Evolutionary conservation across 2,329 filamentous ascomycete genomes (phyloP).

Genomic region (Alternaria angustiovoidea): DNA sequence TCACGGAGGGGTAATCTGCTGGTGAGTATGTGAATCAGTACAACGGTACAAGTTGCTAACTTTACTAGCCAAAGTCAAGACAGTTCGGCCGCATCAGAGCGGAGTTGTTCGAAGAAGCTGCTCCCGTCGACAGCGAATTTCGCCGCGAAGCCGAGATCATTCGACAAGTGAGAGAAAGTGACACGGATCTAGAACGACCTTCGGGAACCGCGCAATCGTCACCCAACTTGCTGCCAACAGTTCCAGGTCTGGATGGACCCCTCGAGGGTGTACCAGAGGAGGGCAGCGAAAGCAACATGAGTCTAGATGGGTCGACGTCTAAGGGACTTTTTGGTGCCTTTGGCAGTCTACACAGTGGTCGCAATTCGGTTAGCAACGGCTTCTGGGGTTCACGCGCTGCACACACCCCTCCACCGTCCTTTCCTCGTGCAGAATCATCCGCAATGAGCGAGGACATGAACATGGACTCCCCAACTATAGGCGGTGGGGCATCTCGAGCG

Average conservation of each 20-base stretch:
- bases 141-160: constrained; percentile 94
- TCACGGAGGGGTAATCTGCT: constrained; percentile 88
- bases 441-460: constrained; percentile 71
- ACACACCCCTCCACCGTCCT: constrained; percentile 65
- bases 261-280: constrained; percentile 77
- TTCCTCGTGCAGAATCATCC: constrained; percentile 64
- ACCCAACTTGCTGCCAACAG: constrained; percentile 68
- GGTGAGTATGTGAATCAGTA: constrained; percentile 61
- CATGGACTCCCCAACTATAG: constrained; percentile 71
- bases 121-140: constrained; percentile 87
- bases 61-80: constrained; percentile 85
- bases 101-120: constrained; percentile 84
- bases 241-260: constrained; percentile 63
- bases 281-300: constrained; percentile 64
- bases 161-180: constrained; percentile 90
- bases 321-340: constrained; percentile 70
- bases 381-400: constrained; percentile 78
- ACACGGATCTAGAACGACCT: constrained; percentile 66
- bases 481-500: constrained; percentile 42
- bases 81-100: constrained; percentile 93
- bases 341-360: constrained; percentile 78
- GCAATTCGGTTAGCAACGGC: constrained; percentile 73
- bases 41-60: constrained; percentile 19
- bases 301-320: constrained; percentile 50
- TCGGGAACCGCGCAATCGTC: constrained; percentile 71